Base-by-base conservation (phyloP, 148 eudicot genomes). In the Amaranthus palmeri region DNA sequence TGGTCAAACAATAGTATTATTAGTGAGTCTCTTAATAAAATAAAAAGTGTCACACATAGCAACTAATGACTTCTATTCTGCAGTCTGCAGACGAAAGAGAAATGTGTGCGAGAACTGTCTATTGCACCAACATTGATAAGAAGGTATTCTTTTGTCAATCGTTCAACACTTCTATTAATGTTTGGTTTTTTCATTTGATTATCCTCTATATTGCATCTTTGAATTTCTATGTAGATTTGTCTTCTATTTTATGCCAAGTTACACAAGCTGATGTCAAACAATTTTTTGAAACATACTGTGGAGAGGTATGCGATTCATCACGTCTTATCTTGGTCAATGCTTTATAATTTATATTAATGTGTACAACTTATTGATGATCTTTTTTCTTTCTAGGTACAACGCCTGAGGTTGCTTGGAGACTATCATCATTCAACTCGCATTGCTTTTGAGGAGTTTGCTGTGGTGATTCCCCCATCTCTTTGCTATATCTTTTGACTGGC, bases 21-120 rank as follows among this genome's bases (percentile, higher is more conserved):
- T 25, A 25, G 36, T 25, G 36, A 25, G 36, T 25, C 36, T 25
- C 36, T 25, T 25, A 25, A 25, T 1, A 25, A 25, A 25, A 25
- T 1, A 25, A 25, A 25, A 25, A 25, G 36, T 25, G 36, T 25
- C 36, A 25, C 36, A 25, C 70, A 9, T 61, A 7, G 58, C 71
- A 67, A 71, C 54, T 71, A 76, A 65, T 73, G 71, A 55, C 46
- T 68, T 58, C 67, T 65, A 8, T 25, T 73, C 14, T 81, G 43
- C 85, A 96, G 99, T 92, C 97, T 82, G 97, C 87, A 81, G 92
- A 88, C 80, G 99, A 96, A 82, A 82, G 97, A 80, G 97, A 96
- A 83, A 92, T 96, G 96, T 96, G 99, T 70, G 97, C 99, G 45
- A 88, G 96, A 78, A 96, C 99, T 68, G 88, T 96, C 75, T 96